Evolutionary conservation across 2,329 filamentous ascomycete species (phyloP).

Genomic region (Aureobasidium sp.): DNA sequence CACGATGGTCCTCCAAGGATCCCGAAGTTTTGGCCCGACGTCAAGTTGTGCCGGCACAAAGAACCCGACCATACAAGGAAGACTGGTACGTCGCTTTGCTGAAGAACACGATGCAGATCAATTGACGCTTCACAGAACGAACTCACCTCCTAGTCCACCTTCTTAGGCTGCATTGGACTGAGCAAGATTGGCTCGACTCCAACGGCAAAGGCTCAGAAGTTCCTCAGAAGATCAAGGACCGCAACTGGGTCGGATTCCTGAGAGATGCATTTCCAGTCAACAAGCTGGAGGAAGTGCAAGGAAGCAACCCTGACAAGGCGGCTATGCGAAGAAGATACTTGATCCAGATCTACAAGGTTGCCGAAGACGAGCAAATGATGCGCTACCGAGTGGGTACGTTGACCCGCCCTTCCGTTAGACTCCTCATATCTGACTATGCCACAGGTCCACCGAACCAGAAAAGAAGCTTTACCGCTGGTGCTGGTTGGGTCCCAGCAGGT

Average conservation of each 20-base stretch:
- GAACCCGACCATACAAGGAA: constrained; percentile 69
- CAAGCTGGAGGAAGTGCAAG: constrained; percentile 9
- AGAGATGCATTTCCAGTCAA: constrained; percentile 10
- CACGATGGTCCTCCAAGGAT: constrained; percentile 17
- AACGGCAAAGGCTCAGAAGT: constrained; percentile 11
- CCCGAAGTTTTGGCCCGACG: constrained; percentile 32
- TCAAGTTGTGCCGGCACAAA: constrained; percentile 52
- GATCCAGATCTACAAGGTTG: constrained; percentile 12
- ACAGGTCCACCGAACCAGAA: not conserved
- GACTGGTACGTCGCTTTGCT: constrained; percentile 42
- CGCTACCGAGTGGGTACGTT: constrained; percentile 4
- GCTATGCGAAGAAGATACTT: constrained; percentile 7
- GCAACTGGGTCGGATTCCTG: constrained; percentile 13
- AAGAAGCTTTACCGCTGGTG: constrained; percentile 1
- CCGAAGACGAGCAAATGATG: constrained; percentile 7
- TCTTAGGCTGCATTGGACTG: constrained; percentile 14
- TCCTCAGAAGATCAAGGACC: constrained; percentile 3
- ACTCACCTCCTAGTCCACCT: constrained; percentile 15
- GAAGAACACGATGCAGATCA: not conserved
- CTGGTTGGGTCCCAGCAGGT: constrained; percentile 6
- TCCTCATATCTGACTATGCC: not conserved
- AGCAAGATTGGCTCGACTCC: constrained; percentile 6
- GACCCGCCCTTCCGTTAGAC: not conserved
- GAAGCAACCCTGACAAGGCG: constrained; percentile 10
- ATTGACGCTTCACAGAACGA: constrained; percentile 1